Conservation (phyloP, 805 yeast genomes). For the Kregervanrija pseudodelftensis region DNA sequence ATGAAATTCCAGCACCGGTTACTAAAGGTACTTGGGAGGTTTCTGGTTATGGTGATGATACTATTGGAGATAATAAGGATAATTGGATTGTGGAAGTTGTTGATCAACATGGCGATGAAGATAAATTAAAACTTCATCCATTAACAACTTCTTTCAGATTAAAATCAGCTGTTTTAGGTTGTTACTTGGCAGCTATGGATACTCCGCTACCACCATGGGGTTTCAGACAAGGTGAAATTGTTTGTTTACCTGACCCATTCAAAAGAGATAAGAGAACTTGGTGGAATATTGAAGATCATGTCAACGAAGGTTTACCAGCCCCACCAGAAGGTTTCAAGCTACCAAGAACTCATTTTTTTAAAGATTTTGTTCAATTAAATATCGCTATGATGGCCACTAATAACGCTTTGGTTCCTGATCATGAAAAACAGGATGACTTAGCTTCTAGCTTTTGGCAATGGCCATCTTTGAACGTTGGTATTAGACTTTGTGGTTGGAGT, state of each 20-base stretch:
- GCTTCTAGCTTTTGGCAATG: conserved; percentile 82
- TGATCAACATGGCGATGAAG: conserved; percentile 51
- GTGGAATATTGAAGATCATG: conserved; percentile 80
- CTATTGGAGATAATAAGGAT: conserved; percentile 72
- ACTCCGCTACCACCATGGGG: conserved; percentile 74
- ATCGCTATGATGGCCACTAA: conserved; percentile 87
- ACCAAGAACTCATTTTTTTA: conserved; percentile 71
- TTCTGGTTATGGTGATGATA: conserved; percentile 73
- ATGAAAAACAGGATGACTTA: conserved; percentile 63
- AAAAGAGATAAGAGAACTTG: conserved; percentile 75
- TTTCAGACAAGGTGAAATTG: conserved; percentile 81
- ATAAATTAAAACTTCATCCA: conserved; percentile 54
- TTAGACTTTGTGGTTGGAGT: conserved; percentile 71
- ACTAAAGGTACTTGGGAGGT: conserved; percentile 68
- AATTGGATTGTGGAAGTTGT: conserved; percentile 87
- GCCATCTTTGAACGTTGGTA: conserved; percentile 74
- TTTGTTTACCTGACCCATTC: conserved; percentile 63
- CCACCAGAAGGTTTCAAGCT: conserved; percentile 56
- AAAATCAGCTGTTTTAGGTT: conserved; percentile 54
- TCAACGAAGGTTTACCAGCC: conserved; percentile 49
- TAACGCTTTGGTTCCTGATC: conserved; percentile 74
- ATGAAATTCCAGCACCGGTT: conserved; percentile 69
- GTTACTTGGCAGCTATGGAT: conserved; percentile 75
- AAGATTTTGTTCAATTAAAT: conserved; percentile 67
- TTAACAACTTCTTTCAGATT: conserved; percentile 67